Conservation (phyloP, 805 yeast genomes). For the Metschnikowia koreensis region DNA sequence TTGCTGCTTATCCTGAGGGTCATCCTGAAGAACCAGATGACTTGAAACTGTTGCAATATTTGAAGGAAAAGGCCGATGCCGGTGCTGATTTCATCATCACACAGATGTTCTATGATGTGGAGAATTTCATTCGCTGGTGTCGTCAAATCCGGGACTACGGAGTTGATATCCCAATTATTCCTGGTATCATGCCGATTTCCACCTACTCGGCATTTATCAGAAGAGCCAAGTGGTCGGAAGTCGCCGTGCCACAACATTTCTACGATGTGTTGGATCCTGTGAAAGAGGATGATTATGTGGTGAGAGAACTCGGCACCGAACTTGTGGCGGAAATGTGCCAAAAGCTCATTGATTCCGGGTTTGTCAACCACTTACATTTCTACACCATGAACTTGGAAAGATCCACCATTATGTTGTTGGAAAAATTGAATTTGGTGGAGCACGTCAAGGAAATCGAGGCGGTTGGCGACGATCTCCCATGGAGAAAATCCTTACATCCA, state of each 20-base stretch:
- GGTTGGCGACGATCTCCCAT: conserved; percentile 58
- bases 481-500: conserved; percentile 88
- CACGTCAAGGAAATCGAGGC: conserved; percentile 37
- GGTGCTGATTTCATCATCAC: conserved; percentile 95
- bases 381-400: conserved; percentile 97
- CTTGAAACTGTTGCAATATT: conserved; percentile 49
- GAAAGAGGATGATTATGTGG: conserved; percentile 86
- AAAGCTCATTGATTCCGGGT: conserved; percentile 65
- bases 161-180: conserved; percentile 82
- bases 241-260: conserved; percentile 74
- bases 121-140: conserved; percentile 83
- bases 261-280: conserved; percentile 69
- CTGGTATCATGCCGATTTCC: conserved; percentile 99
- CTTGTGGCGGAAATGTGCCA: conserved; percentile 82
- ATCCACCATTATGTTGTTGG: conserved; percentile 84
- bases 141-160: conserved; percentile 65
- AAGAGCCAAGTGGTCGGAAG: conserved; percentile 92
- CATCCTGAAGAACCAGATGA: conserved; percentile 79
- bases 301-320: conserved; percentile 81
- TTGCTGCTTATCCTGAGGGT: conserved; percentile 97
- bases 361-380: conserved; percentile 84
- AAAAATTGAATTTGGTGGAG: conserved; percentile 60
- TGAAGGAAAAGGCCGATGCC: conserved; percentile 87
- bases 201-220: conserved; percentile 89
- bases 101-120: conserved; percentile 96